A percentile compares a stretch with the other conserved stretches of the same genome.
Evolutionary conservation across 164 flowering plant genomes (phyloP).

Genomic region (Stephania japonica): DNA sequence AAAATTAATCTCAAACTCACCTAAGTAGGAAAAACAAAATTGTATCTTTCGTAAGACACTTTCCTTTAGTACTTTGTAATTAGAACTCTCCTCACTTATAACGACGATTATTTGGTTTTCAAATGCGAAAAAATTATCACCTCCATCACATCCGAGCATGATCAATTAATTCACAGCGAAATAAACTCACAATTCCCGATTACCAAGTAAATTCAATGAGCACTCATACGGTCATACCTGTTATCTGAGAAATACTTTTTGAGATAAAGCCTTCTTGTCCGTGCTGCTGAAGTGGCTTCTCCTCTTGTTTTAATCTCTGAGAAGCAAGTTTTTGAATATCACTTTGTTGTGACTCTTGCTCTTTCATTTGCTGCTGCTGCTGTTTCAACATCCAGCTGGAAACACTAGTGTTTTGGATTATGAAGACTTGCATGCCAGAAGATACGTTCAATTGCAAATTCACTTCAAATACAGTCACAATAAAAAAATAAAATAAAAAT

Average conservation of each 20-base stretch:
- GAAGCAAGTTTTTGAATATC: neutral
- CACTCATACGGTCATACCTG: neutral
- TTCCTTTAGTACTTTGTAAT: too few relatives aligned
- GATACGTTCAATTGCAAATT: conserved; percentile 27
- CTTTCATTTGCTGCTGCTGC: neutral
- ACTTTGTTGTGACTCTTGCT: neutral
- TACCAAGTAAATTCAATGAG: too few relatives aligned
- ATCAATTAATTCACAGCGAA: too few relatives aligned
- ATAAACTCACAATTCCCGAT: too few relatives aligned
- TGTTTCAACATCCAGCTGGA: neutral
- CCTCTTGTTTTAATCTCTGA: neutral
- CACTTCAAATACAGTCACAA: conserved; percentile 28
- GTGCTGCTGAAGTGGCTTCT: neutral
- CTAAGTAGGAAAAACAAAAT: neutral
- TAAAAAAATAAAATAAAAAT: neutral
- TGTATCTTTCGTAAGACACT: too few relatives aligned
- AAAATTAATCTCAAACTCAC: neutral
- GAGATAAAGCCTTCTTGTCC: neutral
- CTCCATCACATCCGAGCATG: too few relatives aligned
- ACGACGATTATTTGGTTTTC: too few relatives aligned
- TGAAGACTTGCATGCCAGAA: conserved; percentile 19
- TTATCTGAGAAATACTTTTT: neutral
- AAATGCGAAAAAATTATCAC: neutral
- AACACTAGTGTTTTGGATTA: conserved; percentile 13
- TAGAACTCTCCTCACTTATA: too few relatives aligned